These are phyloP conservation scores for Phyllosticta citrichinensis DNA, from an alignment of 2,329 filamentous ascomycete genomes.

Conservation along the genomic window DNA sequence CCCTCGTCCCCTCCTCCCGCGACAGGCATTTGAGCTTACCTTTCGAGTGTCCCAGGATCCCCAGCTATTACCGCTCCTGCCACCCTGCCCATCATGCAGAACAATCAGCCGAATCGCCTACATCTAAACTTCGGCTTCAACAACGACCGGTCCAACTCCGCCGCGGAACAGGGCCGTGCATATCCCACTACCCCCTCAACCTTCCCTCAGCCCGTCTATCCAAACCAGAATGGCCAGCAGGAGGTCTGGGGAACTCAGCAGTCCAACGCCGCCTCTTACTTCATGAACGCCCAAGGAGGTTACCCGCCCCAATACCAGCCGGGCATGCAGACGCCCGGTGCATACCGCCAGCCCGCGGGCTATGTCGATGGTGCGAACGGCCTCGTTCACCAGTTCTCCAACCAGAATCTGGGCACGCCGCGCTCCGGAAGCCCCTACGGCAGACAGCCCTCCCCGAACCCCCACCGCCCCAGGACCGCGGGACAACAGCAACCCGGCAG, in stretches of 20 bases:
- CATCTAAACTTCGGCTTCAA: conserved; percentile 44
- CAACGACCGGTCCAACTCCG: conserved; percentile 32
- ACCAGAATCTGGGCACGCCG: conserved; percentile 76
- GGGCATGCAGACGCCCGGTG: conserved; percentile 37
- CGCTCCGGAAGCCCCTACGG: conserved; percentile 59
- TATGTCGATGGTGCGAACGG: conserved; percentile 80
- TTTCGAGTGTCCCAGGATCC: conserved; percentile 1
- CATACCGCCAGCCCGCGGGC: conserved; percentile 49
- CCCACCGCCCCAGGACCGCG: conserved; percentile 73
- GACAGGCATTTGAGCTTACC: conserved; percentile 1
- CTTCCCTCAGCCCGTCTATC: conserved; percentile 82
- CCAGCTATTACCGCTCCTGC: conserved; percentile 3
- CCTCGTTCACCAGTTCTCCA: conserved; percentile 89
- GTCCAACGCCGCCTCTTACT: conserved; percentile 36
- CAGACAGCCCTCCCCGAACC: conserved; percentile 55
- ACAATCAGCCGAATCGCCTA: conserved; percentile 33
- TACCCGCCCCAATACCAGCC: conserved; percentile 39
- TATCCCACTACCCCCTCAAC: conserved; percentile 75
- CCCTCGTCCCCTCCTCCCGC: conserved; percentile 5
- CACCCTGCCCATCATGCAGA: conserved; percentile 12
- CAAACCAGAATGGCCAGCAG: conserved; percentile 49
- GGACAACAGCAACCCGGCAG: conserved; percentile 54
- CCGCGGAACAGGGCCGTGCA: conserved; percentile 34
- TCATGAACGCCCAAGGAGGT: conserved; percentile 38
- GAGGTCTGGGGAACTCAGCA: conserved; percentile 48